Evolutionary conservation across 768 basidiomycete species (phyloP).

Genomic region (Wakefieldia striispora): DNA sequence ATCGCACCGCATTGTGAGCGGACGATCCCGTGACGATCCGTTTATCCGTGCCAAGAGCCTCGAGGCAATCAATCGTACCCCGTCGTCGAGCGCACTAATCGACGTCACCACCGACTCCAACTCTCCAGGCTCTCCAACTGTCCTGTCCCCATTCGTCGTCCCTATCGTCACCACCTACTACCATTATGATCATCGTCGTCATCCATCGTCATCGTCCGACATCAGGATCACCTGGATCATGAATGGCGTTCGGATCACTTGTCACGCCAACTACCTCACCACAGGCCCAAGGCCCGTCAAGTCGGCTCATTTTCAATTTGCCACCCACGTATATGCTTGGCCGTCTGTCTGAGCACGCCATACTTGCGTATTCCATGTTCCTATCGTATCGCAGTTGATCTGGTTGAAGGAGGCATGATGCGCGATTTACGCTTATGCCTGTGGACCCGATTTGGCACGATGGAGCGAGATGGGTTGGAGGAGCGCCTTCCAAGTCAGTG

Average conservation of each 20-base stretch:
- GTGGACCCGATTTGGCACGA: neutral
- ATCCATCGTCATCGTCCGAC: neutral
- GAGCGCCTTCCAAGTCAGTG: conserved; percentile 2
- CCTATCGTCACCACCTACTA: neutral
- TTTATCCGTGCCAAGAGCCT: neutral
- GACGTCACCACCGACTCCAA: too few relatives aligned
- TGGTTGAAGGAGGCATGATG: neutral
- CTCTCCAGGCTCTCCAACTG: neutral
- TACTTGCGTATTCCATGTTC: too few relatives aligned
- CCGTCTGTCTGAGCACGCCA: too few relatives aligned
- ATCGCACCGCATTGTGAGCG: too few relatives aligned
- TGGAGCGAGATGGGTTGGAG: too few relatives aligned
- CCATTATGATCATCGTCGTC: neutral
- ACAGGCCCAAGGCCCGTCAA: neutral
- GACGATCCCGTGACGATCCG: conserved; percentile 3
- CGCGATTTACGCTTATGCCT: neutral
- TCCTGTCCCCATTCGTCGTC: neutral
- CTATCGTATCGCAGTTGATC: too few relatives aligned
- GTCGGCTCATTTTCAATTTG: too few relatives aligned
- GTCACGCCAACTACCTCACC: too few relatives aligned
- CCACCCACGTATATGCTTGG: too few relatives aligned
- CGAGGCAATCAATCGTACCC: too few relatives aligned
- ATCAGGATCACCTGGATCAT: neutral
- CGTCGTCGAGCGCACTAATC: too few relatives aligned
- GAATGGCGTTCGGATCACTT: neutral